A percentile compares a stretch with the other conserved stretches of the same genome.
Evolutionary conservation across 768 basidiomycete genomes (phyloP).

Genomic region (Boletus tylopilopsis): DNA sequence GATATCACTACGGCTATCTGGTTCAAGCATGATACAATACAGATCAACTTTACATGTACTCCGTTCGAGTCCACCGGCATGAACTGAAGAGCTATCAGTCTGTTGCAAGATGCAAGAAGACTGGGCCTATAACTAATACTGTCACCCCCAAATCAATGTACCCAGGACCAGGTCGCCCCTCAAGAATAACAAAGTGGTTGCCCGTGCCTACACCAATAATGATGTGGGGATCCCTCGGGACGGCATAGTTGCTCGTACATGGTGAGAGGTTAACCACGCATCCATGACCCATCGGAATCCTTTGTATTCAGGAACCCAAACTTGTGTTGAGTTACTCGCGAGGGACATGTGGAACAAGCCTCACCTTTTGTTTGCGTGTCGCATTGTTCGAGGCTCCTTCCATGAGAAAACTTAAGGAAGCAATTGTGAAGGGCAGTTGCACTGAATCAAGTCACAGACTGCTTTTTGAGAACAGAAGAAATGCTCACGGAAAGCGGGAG

Average conservation of each 20-base stretch:
- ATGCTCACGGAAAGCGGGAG: conserved; percentile 9
- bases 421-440: conserved; percentile 1
- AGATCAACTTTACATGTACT: too few species aligned
- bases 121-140: too few species aligned
- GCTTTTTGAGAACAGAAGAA: conserved; percentile 7
- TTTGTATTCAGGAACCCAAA: too few species aligned
- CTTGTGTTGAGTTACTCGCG: background rate
- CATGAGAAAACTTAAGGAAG: conserved; percentile 9
- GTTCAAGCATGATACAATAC: too few species aligned
- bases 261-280: background rate
- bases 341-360: background rate
- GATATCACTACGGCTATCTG: too few species aligned
- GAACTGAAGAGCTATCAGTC: too few species aligned
- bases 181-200: background rate
- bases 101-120: too few species aligned
- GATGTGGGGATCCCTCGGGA: background rate
- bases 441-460: conserved; percentile 12
- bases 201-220: background rate
- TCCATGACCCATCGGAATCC: background rate
- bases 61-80: too few species aligned
- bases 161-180: too few species aligned
- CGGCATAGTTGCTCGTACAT: background rate
- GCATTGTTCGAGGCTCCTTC: background rate
- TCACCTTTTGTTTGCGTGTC: conserved; percentile 3
- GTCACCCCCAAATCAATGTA: too few species aligned